These are phyloP conservation scores for Kodamaea sp. DNA, from an alignment of 1,139 yeast genomes.

Conservation along the genomic window DNA sequence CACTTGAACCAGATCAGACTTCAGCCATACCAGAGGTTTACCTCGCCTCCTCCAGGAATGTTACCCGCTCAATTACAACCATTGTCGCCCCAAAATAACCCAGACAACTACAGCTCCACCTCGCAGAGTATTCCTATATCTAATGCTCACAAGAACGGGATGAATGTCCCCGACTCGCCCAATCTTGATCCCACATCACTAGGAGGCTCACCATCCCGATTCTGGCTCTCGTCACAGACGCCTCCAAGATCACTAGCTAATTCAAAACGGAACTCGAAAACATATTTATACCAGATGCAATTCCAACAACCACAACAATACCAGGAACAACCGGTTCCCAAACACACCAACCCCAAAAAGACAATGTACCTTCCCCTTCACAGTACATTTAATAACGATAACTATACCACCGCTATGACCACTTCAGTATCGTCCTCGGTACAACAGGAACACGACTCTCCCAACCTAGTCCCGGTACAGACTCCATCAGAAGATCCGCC, in stretches of 20 bases:
- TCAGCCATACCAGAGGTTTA: conserved; percentile 38
- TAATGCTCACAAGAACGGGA: conserved; percentile 8
- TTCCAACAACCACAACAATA: conserved; percentile 4
- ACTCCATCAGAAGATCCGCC: conserved; percentile 49
- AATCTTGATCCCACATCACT: conserved; percentile 52
- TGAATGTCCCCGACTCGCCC: conserved; percentile 51
- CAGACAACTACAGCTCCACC: conserved; percentile 17
- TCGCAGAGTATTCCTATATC: conserved; percentile 32
- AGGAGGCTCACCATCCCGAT: conserved; percentile 57
- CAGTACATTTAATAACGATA: conserved; percentile 6
- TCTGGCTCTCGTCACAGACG: conserved; percentile 53
- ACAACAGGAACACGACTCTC: conserved; percentile 34
- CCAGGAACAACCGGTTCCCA: no score
- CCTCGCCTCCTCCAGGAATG: conserved; percentile 30
- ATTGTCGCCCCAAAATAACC: conserved; percentile 8
- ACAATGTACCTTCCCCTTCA: conserved; percentile 11
- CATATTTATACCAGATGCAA: conserved; percentile 19
- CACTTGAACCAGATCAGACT: conserved; percentile 35
- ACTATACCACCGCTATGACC: conserved; percentile 11
- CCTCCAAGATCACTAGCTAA: conserved; percentile 45
- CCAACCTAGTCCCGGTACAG: conserved; percentile 43
- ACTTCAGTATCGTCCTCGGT: conserved; percentile 9
- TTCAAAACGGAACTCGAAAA: conserved; percentile 21
- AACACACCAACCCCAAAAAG: conserved; percentile 3
- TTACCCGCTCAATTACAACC: conserved; percentile 4